These are phyloP conservation scores for Epichloe sibirici DNA, from an alignment of 2,329 filamentous ascomycete genomes.

Conservation along the genomic window DNA sequence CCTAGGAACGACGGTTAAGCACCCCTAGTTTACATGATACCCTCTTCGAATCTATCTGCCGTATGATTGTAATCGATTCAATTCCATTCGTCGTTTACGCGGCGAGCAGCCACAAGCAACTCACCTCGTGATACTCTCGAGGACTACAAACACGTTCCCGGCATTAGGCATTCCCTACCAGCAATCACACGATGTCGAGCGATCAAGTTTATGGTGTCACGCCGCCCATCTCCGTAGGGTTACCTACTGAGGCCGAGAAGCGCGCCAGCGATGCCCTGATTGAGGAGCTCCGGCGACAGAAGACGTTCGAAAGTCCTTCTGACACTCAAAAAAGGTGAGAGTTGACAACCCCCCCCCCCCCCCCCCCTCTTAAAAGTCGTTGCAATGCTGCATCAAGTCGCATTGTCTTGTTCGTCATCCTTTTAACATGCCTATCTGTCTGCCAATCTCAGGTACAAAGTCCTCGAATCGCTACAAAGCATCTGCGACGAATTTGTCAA, in stretches of 20 bases:
- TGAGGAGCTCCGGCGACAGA: constrained; percentile 73
- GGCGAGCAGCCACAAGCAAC: not conserved
- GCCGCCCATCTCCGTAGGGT: constrained; percentile 63
- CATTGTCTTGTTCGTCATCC: not conserved
- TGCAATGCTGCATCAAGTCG: not conserved
- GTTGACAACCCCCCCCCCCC: too few relatives aligned
- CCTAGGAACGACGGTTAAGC: not conserved
- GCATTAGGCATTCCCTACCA: not conserved
- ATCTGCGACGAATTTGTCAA: constrained; percentile 82
- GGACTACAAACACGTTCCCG: not conserved
- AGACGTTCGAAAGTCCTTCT: constrained; percentile 76
- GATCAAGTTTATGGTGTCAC: constrained; percentile 54
- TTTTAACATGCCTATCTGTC: not conserved
- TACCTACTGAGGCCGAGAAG: constrained; percentile 68
- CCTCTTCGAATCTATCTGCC: not conserved
- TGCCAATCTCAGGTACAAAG: constrained; percentile 42
- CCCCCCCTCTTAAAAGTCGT: not conserved
- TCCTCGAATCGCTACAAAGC: constrained; percentile 64
- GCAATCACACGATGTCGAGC: constrained; percentile 19
- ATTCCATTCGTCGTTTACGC: not conserved
- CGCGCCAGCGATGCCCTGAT: constrained; percentile 68
- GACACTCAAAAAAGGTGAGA: constrained; percentile 71
- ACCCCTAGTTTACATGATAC: not conserved
- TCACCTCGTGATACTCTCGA: not conserved
- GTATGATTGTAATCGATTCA: not conserved